These are phyloP conservation scores for Neurospora cerealis DNA, from an alignment of 495 filamentous ascomycete species.

Conservation along the genomic window DNA sequence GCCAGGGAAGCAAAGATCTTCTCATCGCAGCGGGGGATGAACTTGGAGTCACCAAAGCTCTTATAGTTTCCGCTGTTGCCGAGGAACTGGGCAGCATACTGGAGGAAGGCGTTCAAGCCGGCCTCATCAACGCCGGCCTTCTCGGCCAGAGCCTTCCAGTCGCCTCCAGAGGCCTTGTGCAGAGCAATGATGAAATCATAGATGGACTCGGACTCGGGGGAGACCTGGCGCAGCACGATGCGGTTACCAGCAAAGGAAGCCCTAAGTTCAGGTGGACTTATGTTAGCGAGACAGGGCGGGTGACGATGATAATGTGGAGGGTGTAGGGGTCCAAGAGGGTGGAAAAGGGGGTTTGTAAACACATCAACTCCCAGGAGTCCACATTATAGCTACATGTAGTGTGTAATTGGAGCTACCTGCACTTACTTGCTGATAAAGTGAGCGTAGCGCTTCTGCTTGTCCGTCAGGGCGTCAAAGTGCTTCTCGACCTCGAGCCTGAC, in stretches of 20 bases:
- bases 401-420: background rate
- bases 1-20: conserved; percentile 64
- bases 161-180: conserved; percentile 59
- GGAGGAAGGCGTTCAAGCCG: conserved; percentile 64
- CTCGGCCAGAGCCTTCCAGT: conserved; percentile 63
- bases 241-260: conserved; percentile 78
- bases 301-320: background rate
- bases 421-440: conserved; percentile 79
- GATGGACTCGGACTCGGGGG: conserved; percentile 81
- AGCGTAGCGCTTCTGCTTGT: conserved; percentile 77
- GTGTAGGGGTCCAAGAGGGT: background rate
- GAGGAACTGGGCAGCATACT: conserved; percentile 82
- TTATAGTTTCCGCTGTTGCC: conserved; percentile 95
- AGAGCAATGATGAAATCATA: conserved; percentile 84
- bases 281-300: conserved; percentile 1
- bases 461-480: conserved; percentile 75
- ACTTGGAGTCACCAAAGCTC: conserved; percentile 90
- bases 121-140: conserved; percentile 61
- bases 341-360: background rate
- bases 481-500: conserved; percentile 78
- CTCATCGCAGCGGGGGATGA: conserved; percentile 68
- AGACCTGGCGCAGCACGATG: conserved; percentile 79
- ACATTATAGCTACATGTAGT: background rate
- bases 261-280: conserved; percentile 30
- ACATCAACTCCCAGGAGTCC: background rate